These are phyloP conservation scores for Rehmannia glutinosa DNA, from an alignment of 257 asterid genomes.

Conservation along the genomic window DNA sequence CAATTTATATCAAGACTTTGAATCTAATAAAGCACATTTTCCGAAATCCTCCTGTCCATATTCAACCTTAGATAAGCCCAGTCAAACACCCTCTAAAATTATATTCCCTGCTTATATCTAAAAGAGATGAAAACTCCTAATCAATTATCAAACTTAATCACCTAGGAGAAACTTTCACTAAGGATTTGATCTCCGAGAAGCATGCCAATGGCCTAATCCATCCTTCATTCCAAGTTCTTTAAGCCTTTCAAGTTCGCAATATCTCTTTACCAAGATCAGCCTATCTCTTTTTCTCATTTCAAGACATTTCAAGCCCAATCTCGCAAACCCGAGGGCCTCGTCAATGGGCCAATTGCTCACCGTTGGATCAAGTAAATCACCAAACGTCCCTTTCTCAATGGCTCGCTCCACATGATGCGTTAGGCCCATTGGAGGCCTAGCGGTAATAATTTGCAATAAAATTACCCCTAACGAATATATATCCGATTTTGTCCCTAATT, in stretches of 20 bases:
- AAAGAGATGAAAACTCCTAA: no score
- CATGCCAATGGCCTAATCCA: no score
- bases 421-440: constrained; percentile 83
- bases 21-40: no score
- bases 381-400: constrained; percentile 46
- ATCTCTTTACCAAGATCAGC: constrained; percentile 54
- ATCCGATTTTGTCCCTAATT: constrained; percentile 69
- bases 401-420: constrained; percentile 62
- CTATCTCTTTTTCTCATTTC: constrained; percentile 68
- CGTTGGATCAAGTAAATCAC: constrained; percentile 63
- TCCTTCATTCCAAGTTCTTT: constrained; percentile 43
- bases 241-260: constrained; percentile 56
- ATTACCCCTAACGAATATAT: constrained; percentile 63
- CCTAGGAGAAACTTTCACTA: no score
- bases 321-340: constrained; percentile 46
- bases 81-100: no score
- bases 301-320: constrained; percentile 53
- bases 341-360: constrained; percentile 70
- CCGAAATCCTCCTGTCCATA: no score
- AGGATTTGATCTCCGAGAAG: no score
- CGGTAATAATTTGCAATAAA: constrained; percentile 71
- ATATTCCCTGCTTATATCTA: no score
- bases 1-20: no score
- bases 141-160: no score
- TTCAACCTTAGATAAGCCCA: no score